Evolutionary conservation across 164 flowering plant species (phyloP).

Genomic region (Stephania cephalantha): DNA sequence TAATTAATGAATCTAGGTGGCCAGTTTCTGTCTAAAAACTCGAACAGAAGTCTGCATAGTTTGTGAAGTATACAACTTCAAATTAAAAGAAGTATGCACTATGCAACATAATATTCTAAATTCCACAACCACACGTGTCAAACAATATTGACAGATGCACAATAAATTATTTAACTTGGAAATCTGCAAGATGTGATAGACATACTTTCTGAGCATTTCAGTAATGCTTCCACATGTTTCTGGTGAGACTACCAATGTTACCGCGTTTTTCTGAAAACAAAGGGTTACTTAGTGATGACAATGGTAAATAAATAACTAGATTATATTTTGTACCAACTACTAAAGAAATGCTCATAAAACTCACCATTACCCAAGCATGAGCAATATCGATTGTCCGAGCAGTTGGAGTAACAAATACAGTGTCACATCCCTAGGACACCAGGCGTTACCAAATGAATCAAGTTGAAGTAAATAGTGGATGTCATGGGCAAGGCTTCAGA

Average conservation of each 20-base stretch:
- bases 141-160: neutral
- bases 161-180: neutral
- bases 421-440: conserved; percentile 69
- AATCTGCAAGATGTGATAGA: neutral
- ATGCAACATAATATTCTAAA: neutral
- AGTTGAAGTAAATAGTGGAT: neutral
- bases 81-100: neutral
- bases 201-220: conserved; percentile 79
- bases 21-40: neutral
- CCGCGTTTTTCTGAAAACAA: conserved; percentile 61
- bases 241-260: conserved; percentile 65
- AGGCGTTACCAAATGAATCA: conserved; percentile 5
- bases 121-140: neutral
- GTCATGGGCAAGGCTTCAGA: conserved; percentile 2
- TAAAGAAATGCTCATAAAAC: conserved; percentile 4
- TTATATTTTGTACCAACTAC: neutral
- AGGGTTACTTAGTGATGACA: conserved; percentile 6
- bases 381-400: conserved; percentile 89
- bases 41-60: neutral
- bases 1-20: neutral
- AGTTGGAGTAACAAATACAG: conserved; percentile 86
- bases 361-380: conserved; percentile 88
- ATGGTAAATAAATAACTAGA: neutral
- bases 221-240: conserved; percentile 45
- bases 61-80: neutral